Evolutionary conservation across 257 asterid genomes (phyloP), one percentile per base, ranked within the genome.

Genomic region (Primulina tabacum): DNA sequence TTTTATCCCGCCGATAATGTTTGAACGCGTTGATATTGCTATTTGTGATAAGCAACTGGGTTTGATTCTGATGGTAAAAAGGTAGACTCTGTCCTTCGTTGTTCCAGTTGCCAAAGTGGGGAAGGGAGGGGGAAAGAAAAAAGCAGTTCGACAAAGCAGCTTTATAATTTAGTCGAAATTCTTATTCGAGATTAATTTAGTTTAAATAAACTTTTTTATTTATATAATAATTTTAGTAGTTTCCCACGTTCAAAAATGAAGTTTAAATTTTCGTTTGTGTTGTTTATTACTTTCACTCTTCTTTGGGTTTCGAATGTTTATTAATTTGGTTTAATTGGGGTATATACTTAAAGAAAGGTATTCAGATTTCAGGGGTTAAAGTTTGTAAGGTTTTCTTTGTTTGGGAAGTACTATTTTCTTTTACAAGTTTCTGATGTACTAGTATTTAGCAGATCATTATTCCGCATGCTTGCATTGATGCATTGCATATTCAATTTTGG

Each of bases 401-500:
- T 70, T 64, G 21, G 14, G 57, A 62, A 35, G 4, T 38, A 21
- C 53, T 4, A 11, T 34, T 59, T 43, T 17, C 34, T 65, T 43
- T 55, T 32, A 66, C 63, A 59, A 52, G 68, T 24, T 64, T 62
- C 38, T 52, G 28, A 2, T 71, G 62, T 57, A 59, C 33, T 60
- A 67, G 72, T 24, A 53, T 67, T 64, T 64, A 67, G 71, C 86
- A 85, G 92, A 73, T 43, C n/a, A 43, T 68, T 78, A 68, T 64
- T 75, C 81, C 63, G 79, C 61, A 85, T 86, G 86, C 76, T 64
- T 66, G 58, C 66, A 12, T 56, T 87, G 77, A 76, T 82, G 86
- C 73, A 75, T 76, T 71, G 75, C 76, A 81, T 77, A 63, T 76
- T 76, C 73, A 69, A 60, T 59, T 43, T 60, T 71, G 82, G 76